phyloP scores from a whole-genome alignment of 78 protist genomes.

The Protostelium mycophagum region DNA sequence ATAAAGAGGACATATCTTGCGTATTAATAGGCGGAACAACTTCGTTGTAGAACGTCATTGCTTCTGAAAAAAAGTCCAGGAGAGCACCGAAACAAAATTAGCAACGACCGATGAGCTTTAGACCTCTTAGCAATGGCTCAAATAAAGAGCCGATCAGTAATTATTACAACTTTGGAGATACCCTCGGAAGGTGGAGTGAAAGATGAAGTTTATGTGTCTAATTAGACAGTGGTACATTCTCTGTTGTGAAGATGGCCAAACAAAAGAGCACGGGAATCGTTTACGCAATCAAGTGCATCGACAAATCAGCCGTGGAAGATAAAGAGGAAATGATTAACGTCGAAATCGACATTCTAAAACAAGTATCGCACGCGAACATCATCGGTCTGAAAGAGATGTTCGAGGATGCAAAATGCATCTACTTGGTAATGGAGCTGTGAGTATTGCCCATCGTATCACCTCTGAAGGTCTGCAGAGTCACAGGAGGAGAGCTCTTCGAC shows the following conservation, averaged over 20 bases:
- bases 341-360: constrained; percentile 55
- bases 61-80: too few species aligned
- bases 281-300: constrained; percentile 65
- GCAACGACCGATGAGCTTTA: neutral
- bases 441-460: neutral
- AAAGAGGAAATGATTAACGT: constrained; percentile 50
- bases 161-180: neutral
- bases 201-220: neutral
- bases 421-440: constrained; percentile 61
- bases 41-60: too few species aligned
- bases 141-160: neutral
- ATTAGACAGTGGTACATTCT: constrained; percentile 46
- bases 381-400: constrained; percentile 53
- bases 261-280: constrained; percentile 16
- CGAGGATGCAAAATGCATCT: constrained; percentile 37
- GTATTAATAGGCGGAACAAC: too few species aligned
- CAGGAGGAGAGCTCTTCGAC: constrained; percentile 90
- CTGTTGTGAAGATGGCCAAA: constrained; percentile 41
- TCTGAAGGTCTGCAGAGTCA: constrained; percentile 20
- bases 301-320: constrained; percentile 34
- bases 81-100: too few species aligned
- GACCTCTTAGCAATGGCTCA: neutral
- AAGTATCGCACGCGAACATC: constrained; percentile 47
- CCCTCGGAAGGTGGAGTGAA: neutral
- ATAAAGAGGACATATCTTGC: too few species aligned